Evolutionary conservation across 2,329 filamentous ascomycete species (phyloP).

Genomic region (Pezicula neosporulosa): DNA sequence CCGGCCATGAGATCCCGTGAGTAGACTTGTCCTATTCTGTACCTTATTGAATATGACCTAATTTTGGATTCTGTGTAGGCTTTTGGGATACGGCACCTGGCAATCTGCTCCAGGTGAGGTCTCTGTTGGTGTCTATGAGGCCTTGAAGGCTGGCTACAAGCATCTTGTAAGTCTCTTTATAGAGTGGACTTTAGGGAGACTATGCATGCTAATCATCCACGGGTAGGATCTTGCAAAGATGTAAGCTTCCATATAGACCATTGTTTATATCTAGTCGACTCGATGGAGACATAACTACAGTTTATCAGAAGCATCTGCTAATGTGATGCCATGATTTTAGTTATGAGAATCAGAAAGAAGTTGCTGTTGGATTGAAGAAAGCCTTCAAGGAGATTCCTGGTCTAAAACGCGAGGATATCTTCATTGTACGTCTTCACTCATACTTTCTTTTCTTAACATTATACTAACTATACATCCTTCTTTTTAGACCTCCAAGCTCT

Average conservation of each 20-base stretch:
- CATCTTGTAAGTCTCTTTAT: conserved; percentile 42
- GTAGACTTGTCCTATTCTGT: conserved; percentile 51
- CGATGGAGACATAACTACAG: not conserved
- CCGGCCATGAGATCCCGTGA: conserved; percentile 62
- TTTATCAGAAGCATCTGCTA: conserved; percentile 39
- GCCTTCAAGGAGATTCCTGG: conserved; percentile 41
- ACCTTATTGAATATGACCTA: conserved; percentile 34
- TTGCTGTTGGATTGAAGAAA: conserved; percentile 51
- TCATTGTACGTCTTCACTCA: conserved; percentile 33
- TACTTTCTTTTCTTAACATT: not conserved
- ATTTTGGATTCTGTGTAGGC: conserved; percentile 29
- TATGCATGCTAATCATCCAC: too few relatives aligned
- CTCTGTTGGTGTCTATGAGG: conserved; percentile 59
- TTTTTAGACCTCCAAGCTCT: conserved; percentile 59
- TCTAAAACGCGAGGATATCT: conserved; percentile 52
- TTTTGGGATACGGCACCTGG: conserved; percentile 55
- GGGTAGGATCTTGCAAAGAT: conserved; percentile 7
- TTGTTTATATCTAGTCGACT: not conserved
- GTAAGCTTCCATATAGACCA: not conserved
- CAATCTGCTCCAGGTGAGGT: conserved; percentile 64
- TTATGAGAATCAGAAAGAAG: conserved; percentile 60
- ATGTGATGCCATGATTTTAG: not conserved
- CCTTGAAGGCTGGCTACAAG: conserved; percentile 60
- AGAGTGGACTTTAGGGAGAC: too few relatives aligned
- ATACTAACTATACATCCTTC: not conserved